phyloP scores from a whole-genome alignment of 768 basidiomycete genomes.

The Antrodiella citrinella region DNA sequence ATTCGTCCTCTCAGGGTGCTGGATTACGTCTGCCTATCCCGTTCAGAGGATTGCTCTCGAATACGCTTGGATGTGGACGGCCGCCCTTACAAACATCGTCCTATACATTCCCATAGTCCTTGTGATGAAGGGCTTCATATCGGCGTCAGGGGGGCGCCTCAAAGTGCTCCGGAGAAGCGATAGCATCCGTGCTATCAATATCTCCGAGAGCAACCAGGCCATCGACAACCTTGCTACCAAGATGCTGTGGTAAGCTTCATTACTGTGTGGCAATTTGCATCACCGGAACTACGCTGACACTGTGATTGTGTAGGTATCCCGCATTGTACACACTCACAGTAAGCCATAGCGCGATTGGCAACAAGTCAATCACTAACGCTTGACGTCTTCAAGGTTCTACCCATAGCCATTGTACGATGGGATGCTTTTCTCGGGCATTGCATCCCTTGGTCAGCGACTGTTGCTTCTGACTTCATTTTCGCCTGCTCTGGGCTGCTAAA shows the following conservation, averaged over 20 bases:
- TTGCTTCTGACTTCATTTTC: slow-evolving; percentile 33
- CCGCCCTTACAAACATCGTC: slow-evolving; percentile 32
- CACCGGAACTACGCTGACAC: slow-evolving; percentile 1
- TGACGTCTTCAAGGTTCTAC: slow-evolving; percentile 23
- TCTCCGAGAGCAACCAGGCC: slow-evolving; percentile 1
- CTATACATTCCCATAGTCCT: slow-evolving; percentile 39
- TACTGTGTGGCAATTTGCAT: background rate
- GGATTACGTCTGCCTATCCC: slow-evolving; percentile 31
- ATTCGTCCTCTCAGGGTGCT: slow-evolving; percentile 53
- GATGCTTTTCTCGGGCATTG: slow-evolving; percentile 22
- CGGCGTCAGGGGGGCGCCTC: slow-evolving; percentile 24
- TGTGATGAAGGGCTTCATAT: slow-evolving; percentile 30
- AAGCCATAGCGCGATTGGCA: slow-evolving; percentile 2
- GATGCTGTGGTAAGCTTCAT: slow-evolving; percentile 38
- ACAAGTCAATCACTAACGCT: background rate
- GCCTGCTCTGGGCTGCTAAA: slow-evolving; percentile 39
- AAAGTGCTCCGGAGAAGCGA: slow-evolving; percentile 10
- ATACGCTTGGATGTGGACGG: slow-evolving; percentile 46
- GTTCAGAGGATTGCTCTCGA: slow-evolving; percentile 37
- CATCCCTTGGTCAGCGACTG: slow-evolving; percentile 29
- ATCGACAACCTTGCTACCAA: slow-evolving; percentile 29
- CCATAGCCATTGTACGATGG: slow-evolving; percentile 35
- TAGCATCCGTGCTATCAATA: slow-evolving; percentile 8
- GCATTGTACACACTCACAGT: slow-evolving; percentile 34
- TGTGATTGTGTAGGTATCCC: slow-evolving; percentile 31